Base-by-base conservation (phyloP, 768 basidiomycete species). In the Trametes meyenii region DNA sequence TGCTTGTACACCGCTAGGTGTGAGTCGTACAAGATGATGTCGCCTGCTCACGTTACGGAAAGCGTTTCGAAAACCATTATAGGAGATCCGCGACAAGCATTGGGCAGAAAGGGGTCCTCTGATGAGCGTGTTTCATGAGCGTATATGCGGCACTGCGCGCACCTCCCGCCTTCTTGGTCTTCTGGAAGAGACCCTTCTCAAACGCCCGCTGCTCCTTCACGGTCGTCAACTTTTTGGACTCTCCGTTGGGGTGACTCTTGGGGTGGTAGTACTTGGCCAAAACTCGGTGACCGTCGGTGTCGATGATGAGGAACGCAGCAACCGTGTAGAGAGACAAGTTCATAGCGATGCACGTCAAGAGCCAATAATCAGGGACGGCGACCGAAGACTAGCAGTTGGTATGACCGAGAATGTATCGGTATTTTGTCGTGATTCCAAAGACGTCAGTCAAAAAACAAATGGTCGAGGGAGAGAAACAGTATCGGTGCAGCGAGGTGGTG, bases 141-240 rank as follows among this genome's bases (percentile, higher is more conserved):
- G 29, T 11, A 19, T n/a, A 50, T 50, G 50, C 50, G 35, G n/a
- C 3, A 5, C 10, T 5, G 29, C 19, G 72, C 81, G 72, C 74
- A 96, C 96, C 93, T 76, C 91, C 91, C 13, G 91, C 81, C 72
- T 96, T 93, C 77, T 94, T 94, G 0, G 96, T 97, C 78, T 99
- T 99, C 68, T 92, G 88, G 84, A 88, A 96, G 36, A 98, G 79
- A 0, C 90, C 90, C 79, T 97, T 96, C 80, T 99, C 97, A 72
- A 98, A 98, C 10, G 88, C 85, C 55, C 92, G 89, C 73, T 97
- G 96, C 70, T 99, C 96, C 74, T 98, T 98, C 67, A 94, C 72
- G 5, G 85, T 85, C 14, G 80, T 76, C 26, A 90, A 78, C 49
- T 83, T 80, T 68, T 89, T 89, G 44, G 68, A 69, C 75, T 90